Evolutionary conservation across 176 grass and related monocot species (phyloP), one percentile per base, ranked within the genome.

Genomic region (Oryza coarctata): DNA sequence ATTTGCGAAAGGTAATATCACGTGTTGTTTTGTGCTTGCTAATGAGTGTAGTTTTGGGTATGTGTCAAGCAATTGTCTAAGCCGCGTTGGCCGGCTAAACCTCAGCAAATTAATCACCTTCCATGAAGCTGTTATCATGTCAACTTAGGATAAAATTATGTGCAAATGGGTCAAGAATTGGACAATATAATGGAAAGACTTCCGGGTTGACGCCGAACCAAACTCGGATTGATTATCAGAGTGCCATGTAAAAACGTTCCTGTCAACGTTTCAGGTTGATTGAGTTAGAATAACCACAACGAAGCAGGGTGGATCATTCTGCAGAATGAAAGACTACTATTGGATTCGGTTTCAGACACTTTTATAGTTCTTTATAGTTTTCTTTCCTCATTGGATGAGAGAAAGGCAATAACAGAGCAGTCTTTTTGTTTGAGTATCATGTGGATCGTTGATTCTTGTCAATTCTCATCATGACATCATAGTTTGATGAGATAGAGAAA

Each of bases 401-500:
- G 41, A 64, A 79, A 79, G 68, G 33, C 80, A 15, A 32, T 44
- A 70, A 20, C 71, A 74, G 63, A 44, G 80, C 80, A 26, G 29
- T 47, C 61, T 62, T 75, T 45, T 43, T 83, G 71, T 60, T 84
- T 7, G 61, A 84, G 39, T 65, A 81, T 75, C 82, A 76, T 74
- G n/a, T 77, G 57, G 83, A 78, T 45, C 47, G 58, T 71, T 26
- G 55, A 52, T 65, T 64, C 26, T 36, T 47, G 73, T 17, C 34
- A 12, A 47, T 41, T 77, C 44, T 55, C 83, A 86, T 82, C 79
- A 82, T 86, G 83, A 49, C 73, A 66, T 85, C 65, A 30, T 60
- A 86, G 20, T 62, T 76, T 26, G 83, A 74, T n/a, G 30, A 83
- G 74, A 79, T 79, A 32, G 60, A 65, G 75, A 83, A 80, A 86